Base-by-base conservation (phyloP, 192 early-diverging fungal genomes). In the Linnemannia elongata region DNA sequence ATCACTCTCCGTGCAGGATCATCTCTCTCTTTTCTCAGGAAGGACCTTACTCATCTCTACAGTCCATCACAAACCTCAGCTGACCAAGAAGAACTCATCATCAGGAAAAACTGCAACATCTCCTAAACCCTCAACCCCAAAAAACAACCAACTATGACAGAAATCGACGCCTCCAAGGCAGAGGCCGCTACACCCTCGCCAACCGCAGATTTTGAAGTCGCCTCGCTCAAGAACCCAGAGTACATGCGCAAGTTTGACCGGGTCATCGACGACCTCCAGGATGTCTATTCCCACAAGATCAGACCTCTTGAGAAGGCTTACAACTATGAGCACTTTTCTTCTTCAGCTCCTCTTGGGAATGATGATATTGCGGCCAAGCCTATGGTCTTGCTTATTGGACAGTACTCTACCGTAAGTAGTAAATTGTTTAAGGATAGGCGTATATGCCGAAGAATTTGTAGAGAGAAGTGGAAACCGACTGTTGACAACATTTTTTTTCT, bases 291-390 rank as follows among this genome's bases (percentile, higher is more conserved):
- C 6, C 90, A 92, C 77, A 95, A 95, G 89, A 94, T 95, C 82
- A 90, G 90, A 71, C 94, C 94, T 13, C 80, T 95, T 22, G 94
- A 95, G 89, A 91, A 91, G 74, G 89, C 91, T 15, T 94, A 94
- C 85, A 93, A 92, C 79, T 95, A 93, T 80, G 94, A 94, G 85
- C 93, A 92, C 80, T 89, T 88, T 41, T 95, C 95, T 66, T 92
- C 94, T 70, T 94, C 95, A 33, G 91, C 94, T 38, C 94, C 95
- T 17, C 77, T 95, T 44, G 94, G 94, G 8, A 90, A 94, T 69
- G 93, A 94, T 79, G 96, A 97, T 82, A 94, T 97, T 77, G 91
- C 89, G 33, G 94, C 96, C n/a, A 95, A 96, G 87, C 96, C 96
- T 8, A 95, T 96, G 89, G 94, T 97, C 4, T 83, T 97, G 36